A percentile compares a stretch with the other conserved stretches of the same genome.
phyloP scores from a whole-genome alignment of 2,329 filamentous ascomycete genomes.

The Cladorrhinum sp. region DNA sequence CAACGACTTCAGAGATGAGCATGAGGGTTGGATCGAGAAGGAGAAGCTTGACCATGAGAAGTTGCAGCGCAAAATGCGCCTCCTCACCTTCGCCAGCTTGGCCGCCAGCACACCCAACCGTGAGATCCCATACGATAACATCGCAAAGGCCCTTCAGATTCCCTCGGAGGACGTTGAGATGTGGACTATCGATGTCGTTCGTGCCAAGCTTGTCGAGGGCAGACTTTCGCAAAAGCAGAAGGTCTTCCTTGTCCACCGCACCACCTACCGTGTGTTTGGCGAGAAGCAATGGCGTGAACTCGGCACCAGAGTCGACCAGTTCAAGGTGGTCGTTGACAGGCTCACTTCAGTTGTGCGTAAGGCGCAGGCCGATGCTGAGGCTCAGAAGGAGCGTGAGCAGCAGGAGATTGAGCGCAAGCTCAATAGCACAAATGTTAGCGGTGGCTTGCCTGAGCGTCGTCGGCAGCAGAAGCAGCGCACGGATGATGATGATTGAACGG shows the following conservation, averaged over 20 bases:
- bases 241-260: slow-evolving; percentile 92
- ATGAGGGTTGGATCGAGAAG: slow-evolving; percentile 78
- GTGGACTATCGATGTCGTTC: slow-evolving; percentile 98
- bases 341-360: slow-evolving; percentile 75
- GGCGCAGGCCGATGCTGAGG: slow-evolving; percentile 76
- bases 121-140: slow-evolving; percentile 83
- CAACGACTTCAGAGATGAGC: slow-evolving; percentile 90
- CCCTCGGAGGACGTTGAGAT: slow-evolving; percentile 83
- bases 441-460: slow-evolving; percentile 32
- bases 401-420: slow-evolving; percentile 69
- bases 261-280: slow-evolving; percentile 93
- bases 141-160: slow-evolving; percentile 81
- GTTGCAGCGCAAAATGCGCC: slow-evolving; percentile 91
- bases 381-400: slow-evolving; percentile 73
- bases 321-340: slow-evolving; percentile 76
- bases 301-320: slow-evolving; percentile 83
- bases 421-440: slow-evolving; percentile 40
- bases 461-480: slow-evolving; percentile 36
- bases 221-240: slow-evolving; percentile 91
- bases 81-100: slow-evolving; percentile 87
- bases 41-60: slow-evolving; percentile 68
- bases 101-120: slow-evolving; percentile 80
- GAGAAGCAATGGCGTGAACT: slow-evolving; percentile 99
- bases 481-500: slow-evolving; percentile 54
- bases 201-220: slow-evolving; percentile 90